phyloP scores from a whole-genome alignment of 2,329 filamentous ascomycete species.

The Penicillium sp. region DNA sequence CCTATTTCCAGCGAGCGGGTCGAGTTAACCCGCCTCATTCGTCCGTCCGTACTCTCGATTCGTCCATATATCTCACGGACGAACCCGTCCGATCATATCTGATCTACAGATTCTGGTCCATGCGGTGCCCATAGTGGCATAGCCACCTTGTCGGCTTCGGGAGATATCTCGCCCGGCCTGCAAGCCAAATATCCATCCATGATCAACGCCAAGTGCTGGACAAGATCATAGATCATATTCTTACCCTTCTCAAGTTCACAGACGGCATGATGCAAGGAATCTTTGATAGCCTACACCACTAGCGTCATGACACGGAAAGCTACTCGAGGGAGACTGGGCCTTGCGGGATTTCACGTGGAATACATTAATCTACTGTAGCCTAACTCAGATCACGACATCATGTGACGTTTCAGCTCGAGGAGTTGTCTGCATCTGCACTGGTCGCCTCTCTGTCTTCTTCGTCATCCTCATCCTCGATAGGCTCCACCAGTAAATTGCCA shows the following conservation, averaged over 20 bases:
- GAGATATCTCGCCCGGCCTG: not conserved
- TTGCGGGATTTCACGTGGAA: not conserved
- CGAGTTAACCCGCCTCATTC: not conserved
- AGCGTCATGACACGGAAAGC: not conserved
- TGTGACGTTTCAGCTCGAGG: not conserved
- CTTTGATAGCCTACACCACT: not conserved
- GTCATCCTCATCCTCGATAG: conserved; percentile 57
- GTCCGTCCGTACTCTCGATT: not conserved
- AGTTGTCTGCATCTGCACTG: not conserved
- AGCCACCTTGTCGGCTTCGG: not conserved
- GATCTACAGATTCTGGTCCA: not conserved
- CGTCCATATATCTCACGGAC: not conserved
- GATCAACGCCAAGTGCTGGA: not conserved
- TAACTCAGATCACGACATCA: not conserved
- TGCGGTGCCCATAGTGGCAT: not conserved
- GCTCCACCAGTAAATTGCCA: conserved; percentile 87
- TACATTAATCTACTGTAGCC: not conserved
- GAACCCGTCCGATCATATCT: not conserved
- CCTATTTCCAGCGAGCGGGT: not conserved
- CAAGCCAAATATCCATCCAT: not conserved
- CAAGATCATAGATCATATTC: not conserved
- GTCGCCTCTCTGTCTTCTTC: conserved; percentile 49
- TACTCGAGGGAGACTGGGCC: not conserved
- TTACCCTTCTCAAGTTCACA: not conserved
- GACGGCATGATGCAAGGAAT: not conserved